Evolutionary conservation across 164 flowering plant species (phyloP), one percentile per base, ranked within the genome.

Genomic region (Magnolia kwangsiensis): DNA sequence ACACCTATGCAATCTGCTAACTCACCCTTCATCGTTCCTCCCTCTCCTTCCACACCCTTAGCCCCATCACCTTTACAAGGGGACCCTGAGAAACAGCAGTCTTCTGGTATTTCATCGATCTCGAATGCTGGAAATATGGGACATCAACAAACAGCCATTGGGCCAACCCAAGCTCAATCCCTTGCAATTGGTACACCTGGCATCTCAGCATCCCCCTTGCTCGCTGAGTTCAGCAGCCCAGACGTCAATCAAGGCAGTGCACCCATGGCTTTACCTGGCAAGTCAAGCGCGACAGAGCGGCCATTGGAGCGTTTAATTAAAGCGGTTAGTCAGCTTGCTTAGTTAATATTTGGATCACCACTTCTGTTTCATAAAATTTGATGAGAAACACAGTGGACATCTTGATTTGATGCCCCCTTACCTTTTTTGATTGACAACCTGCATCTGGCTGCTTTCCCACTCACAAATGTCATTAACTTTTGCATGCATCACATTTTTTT

Each of bases 151-250:
- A 59, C 83, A 67, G 78, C 78, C 67, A 78, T 77, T 76, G 74
- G 81, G 66, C 78, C 76, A 24, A 73, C 82, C 55, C 83, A 86
- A 50, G 81, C 85, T 7, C 91, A 84, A 45, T 87, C 95, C 59
- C 90, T 91, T 84, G 92, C 96, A 51, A 91, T 94, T 79, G 95
- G 90, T 37, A 92, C 96, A 71, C 96, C 97, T 80, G 99, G 97
- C 78, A 91, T 94, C 80, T 90, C 99, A 21, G 95, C 97, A 59
- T 96, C 98, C n/a, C 97, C 96, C 37, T 84, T 92, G 80, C 90
- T 91, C 27, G 95, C 92, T 7, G 96, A 95, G 79, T 89, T 83
- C 74, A 86, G 86, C 66, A 85, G 84, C 80, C 83, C 82, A 24
- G 95, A 92, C 82, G 91, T 85, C 9, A 80, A 77, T 81, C 91